A percentile compares a stretch with the other conserved stretches of the same genome.
Conservation (phyloP, 164 flowering plant genomes). For the Platanus orientalis region DNA sequence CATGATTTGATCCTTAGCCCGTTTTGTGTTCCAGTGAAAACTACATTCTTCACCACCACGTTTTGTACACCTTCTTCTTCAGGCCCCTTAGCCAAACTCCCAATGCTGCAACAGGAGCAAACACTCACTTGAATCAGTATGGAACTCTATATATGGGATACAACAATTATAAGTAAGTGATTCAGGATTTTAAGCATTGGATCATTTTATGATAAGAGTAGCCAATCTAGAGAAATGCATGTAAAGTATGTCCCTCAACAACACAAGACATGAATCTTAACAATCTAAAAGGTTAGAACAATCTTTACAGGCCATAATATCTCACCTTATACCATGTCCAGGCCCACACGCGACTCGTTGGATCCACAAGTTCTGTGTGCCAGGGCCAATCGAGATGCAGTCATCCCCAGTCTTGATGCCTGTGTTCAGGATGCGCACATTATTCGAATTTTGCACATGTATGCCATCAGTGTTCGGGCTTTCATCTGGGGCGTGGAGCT, state of each 20-base stretch:
- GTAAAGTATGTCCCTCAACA: too few species aligned
- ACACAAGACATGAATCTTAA: too few species aligned
- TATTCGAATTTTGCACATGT: neutral
- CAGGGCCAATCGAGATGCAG: neutral
- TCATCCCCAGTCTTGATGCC: neutral
- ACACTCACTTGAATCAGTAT: too few species aligned
- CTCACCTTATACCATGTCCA: neutral
- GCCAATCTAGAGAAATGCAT: too few species aligned
- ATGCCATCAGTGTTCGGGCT: neutral
- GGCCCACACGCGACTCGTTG: neutral
- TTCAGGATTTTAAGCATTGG: too few species aligned
- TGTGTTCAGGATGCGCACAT: neutral
- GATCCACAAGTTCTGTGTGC: neutral
- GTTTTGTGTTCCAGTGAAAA: neutral
- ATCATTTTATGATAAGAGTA: too few species aligned
- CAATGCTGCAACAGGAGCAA: neutral
- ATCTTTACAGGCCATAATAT: neutral
- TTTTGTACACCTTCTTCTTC: neutral
- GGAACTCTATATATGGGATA: too few species aligned
- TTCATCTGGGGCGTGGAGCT: neutral
- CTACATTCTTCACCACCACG: neutral
- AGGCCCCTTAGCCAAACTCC: neutral
- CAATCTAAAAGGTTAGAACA: too few species aligned
- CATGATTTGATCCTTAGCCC: neutral
- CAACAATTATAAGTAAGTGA: too few species aligned